Evolutionary conservation across 2,329 filamentous ascomycete species (phyloP), one percentile per base, ranked within the genome.

Genomic region (Colletotrichum sp.): DNA sequence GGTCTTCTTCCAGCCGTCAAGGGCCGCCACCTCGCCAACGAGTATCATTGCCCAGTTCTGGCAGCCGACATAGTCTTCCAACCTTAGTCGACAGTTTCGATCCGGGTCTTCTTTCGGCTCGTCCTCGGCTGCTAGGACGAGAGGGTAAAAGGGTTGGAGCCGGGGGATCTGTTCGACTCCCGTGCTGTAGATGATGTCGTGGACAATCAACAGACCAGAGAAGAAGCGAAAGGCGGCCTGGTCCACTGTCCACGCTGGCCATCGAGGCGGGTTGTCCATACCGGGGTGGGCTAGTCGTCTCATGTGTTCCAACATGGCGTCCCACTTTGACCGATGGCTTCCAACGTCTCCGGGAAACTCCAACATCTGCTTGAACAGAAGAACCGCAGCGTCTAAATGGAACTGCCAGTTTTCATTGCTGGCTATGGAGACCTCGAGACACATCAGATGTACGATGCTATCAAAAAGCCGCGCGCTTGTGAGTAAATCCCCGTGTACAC

Each of bases 1-100:
- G 6, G 86, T 82, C 78, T 87, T 87, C 82, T 92, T 93, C 88
- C 89, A 91, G 1, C 87, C 85, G 64, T 90, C 87, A 7, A 93
- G 84, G 1, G 85, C 81, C 9, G 90, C 85, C 57, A 91, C 87
- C 24, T 90, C 87, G 15, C 87, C 88, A 52, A 93, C 86, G 18
- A 87, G 83, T 62, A 89, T 82, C 59, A 93, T 78, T 1, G 87
- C 87, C 89, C 90, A 91, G 80, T 92, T 93, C 57, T 90, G 84
- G 72, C 67, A 70, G 32, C 71, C 71, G 32, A 74, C 66, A 16
- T 63, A 57, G 18, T 70, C 86, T 64, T 89, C 87, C 74, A 92
- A 84, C 69, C 84, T 83, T 65, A 89, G 81, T 15, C 30, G 62
- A 66, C 89, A 81, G 5, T 39, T 32, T 26, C 34, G 62, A 32